Percentiles rank a stretch among this genome's conserved stretches.
phyloP scores from a whole-genome alignment of 805 yeast genomes.

The Yarrowia porcina region DNA sequence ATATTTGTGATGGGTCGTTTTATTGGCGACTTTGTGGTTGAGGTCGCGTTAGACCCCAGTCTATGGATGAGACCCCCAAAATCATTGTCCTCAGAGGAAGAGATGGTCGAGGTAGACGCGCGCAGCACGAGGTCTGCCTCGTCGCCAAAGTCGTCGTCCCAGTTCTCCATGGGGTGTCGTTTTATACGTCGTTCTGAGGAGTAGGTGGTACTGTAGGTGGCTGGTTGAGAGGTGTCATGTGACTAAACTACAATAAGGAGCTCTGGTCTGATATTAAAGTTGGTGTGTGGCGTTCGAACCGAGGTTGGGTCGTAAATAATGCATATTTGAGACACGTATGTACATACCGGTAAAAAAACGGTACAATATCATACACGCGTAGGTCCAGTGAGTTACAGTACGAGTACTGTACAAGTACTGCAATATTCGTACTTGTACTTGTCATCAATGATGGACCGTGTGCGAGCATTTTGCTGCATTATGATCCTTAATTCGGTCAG shows the following conservation, averaged over 20 bases:
- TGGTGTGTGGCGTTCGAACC: neutral
- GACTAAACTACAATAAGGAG: neutral
- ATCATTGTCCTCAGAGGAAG: slow-evolving; percentile 8
- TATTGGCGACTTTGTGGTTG: slow-evolving; percentile 4
- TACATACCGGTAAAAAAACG: too few species aligned
- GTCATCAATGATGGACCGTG: too few species aligned
- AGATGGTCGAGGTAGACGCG: slow-evolving; percentile 19
- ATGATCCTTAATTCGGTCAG: too few species aligned
- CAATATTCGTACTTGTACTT: too few species aligned
- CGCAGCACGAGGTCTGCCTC: slow-evolving; percentile 23
- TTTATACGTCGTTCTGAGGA: neutral
- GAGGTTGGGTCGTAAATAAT: neutral
- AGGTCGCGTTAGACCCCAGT: neutral
- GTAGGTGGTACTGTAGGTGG: neutral
- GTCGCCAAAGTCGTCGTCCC: slow-evolving; percentile 24
- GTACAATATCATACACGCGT: too few species aligned
- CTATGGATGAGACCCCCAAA: neutral
- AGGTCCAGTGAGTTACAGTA: too few species aligned
- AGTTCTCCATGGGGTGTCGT: slow-evolving; percentile 8
- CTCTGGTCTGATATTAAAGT: neutral
- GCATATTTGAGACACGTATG: too few species aligned
- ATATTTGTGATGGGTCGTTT: neutral
- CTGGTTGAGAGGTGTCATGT: neutral
- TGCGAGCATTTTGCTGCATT: too few species aligned
- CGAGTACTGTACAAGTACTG: too few species aligned